Evolutionary conservation across 441 rosid genomes (phyloP), one percentile per base, ranked within the genome.

Genomic region (Bruguiera hainesii): DNA sequence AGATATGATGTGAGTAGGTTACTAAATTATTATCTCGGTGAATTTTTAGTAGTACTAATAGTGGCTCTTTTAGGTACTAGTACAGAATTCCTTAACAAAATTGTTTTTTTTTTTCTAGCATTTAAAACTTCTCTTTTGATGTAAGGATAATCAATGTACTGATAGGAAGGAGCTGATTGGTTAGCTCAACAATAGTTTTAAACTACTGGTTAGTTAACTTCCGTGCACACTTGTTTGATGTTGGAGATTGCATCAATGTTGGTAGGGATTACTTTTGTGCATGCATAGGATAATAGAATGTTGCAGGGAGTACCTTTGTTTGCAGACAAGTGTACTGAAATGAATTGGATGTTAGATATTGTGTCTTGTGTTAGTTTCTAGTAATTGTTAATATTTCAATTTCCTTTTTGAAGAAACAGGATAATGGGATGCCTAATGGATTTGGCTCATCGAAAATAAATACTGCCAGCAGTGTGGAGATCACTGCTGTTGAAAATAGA

Each of bases 401-500:
- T 74, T 56, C 51, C 48, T 26, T 59, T 31, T 19, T 73, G 76
- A 63, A 83, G 89, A 65, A 49, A 19, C 83, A 79, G 69, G 80
- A 77, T 62, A 71, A 78, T 69, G 86, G 79, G 52, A 77, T 74
- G 76, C 66, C 75, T 61, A 79, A 78, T 79, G 86, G 84, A 8
- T 80, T 78, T 72, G 80, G 76, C 69, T 69, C 80, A 26, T 66
- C 76, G 60, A 65, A 79, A 25, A 66, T 68, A 74, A 83, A 76
- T 21, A 49, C 74, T 61, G 75, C 70, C 69, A 74, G 79, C 51
- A 68, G 67, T 73, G 63, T 71, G 59, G 85, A 73, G 75, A 66
- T 81, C 59, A 61, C 70, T 57, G 65, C 63, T 18, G 67, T 74
- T 11, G 87, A 86, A 71, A 82, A 76, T 59, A 76, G 74, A 67